Percentiles rank a stretch among this genome's conserved stretches.
These are phyloP conservation scores for Aspergillus transmontanensis DNA, from an alignment of 2,329 filamentous ascomycete species.

Conservation along the genomic window DNA sequence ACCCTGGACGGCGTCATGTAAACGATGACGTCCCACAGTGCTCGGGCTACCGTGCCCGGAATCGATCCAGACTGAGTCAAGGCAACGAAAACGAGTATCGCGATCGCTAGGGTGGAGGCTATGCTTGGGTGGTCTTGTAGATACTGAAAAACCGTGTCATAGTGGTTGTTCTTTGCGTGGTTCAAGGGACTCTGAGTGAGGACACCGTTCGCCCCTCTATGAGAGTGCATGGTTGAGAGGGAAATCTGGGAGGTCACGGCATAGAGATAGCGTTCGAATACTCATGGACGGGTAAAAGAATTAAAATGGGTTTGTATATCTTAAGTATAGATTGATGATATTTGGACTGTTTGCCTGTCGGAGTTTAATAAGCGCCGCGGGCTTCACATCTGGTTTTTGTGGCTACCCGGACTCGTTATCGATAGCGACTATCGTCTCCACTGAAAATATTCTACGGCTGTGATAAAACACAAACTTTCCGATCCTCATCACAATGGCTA, in stretches of 20 bases:
- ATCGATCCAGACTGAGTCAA: slow-evolving; percentile 34
- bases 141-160: slow-evolving; percentile 36
- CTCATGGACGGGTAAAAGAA: slow-evolving; percentile 17
- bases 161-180: slow-evolving; percentile 28
- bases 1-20: slow-evolving; percentile 43
- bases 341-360: slow-evolving; percentile 2
- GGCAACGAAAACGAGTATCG: slow-evolving; percentile 32
- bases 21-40: slow-evolving; percentile 42
- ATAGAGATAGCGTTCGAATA: slow-evolving; percentile 21
- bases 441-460: slow-evolving; percentile 23
- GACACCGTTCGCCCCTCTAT: slow-evolving; percentile 33
- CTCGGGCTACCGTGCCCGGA: slow-evolving; percentile 32
- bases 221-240: slow-evolving; percentile 40
- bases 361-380: slow-evolving; percentile 15
- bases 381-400: slow-evolving; percentile 30
- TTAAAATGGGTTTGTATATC: background rate
- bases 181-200: slow-evolving; percentile 32
- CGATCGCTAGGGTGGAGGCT: slow-evolving; percentile 31
- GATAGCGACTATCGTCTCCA: slow-evolving; percentile 35
- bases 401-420: slow-evolving; percentile 39
- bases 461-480: background rate
- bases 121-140: slow-evolving; percentile 32
- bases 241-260: slow-evolving; percentile 18
- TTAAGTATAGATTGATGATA: background rate
- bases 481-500: slow-evolving; percentile 36